phyloP scores from a whole-genome alignment of 352 stramenopile genomes.

The Phytophthora crassamura region DNA sequence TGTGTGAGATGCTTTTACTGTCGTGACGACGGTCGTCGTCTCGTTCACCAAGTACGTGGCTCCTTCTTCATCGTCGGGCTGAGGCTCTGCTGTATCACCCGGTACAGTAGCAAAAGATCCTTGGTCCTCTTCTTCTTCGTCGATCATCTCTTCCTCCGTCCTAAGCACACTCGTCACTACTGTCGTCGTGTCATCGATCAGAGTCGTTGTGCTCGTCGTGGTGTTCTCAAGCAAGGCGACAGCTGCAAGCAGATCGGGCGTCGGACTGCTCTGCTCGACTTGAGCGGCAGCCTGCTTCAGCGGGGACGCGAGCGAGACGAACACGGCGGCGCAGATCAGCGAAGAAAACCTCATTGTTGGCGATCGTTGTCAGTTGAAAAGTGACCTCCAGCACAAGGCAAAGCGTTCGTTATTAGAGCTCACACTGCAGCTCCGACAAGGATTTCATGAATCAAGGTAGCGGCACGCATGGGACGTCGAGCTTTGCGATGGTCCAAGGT shows the following conservation, averaged over 20 bases:
- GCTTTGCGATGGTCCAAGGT: too few species aligned
- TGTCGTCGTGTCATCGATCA: constrained; percentile 8
- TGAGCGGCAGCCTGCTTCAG: neutral
- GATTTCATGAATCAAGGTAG: too few species aligned
- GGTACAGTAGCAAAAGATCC: neutral
- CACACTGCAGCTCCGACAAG: too few species aligned
- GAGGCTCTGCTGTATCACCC: neutral
- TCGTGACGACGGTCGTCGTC: constrained; percentile 10
- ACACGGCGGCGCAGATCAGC: neutral
- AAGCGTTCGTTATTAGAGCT: too few species aligned
- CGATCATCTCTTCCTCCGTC: constrained; percentile 3
- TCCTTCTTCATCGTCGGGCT: neutral
- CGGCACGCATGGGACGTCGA: too few species aligned
- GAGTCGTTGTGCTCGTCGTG: neutral
- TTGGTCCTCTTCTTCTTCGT: neutral
- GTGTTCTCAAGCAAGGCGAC: neutral
- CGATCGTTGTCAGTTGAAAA: neutral
- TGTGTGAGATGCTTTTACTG: neutral
- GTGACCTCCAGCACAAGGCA: neutral
- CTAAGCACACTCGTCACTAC: constrained; percentile 3
- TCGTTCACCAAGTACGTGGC: constrained; percentile 8
- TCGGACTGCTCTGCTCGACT: neutral
- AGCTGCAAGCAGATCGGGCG: neutral
- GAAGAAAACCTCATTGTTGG: constrained; percentile 2
- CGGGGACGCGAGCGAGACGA: neutral